phyloP scores from a whole-genome alignment of 179 eudicot genomes.

The Sideroxylon spinosum region DNA sequence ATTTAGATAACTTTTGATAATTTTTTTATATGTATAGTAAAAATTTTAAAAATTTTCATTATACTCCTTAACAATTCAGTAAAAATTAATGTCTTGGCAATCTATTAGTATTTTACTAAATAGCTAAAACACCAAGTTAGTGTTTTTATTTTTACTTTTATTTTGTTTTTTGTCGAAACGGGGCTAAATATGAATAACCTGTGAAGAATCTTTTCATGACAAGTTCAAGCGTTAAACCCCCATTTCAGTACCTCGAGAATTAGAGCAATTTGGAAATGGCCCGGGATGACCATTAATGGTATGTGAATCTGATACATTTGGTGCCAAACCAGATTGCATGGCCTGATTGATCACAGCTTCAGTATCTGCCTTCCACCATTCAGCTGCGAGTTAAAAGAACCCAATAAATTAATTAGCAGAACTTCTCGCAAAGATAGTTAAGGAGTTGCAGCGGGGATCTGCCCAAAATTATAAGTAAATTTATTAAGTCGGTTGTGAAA shows the following conservation, averaged over 20 bases:
- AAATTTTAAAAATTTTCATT: too few relatives aligned
- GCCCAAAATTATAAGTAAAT: neutral
- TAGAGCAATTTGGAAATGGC: slow-evolving; percentile 49
- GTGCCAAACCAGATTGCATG: slow-evolving; percentile 48
- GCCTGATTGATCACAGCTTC: slow-evolving; percentile 63
- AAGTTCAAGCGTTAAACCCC: too few relatives aligned
- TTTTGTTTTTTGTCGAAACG: too few relatives aligned
- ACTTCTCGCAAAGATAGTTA: neutral
- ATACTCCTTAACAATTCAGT: too few relatives aligned
- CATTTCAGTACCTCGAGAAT: slow-evolving; percentile 35
- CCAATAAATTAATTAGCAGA: neutral
- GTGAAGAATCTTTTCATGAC: too few relatives aligned
- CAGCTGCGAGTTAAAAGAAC: slow-evolving; percentile 35
- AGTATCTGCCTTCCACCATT: slow-evolving; percentile 83
- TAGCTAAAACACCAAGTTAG: too few relatives aligned
- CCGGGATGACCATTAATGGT: slow-evolving; percentile 68
- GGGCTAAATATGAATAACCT: neutral
- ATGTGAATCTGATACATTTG: slow-evolving; percentile 72
- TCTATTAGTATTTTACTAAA: too few relatives aligned
- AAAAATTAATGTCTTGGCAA: too few relatives aligned
- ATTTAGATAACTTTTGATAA: too few relatives aligned
- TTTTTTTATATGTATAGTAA: too few relatives aligned
- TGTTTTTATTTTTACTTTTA: too few relatives aligned
- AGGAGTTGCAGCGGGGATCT: neutral
- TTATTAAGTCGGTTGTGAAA: too few relatives aligned